Conservation (phyloP, 2,329 filamentous ascomycete genomes). For the Ceratocystis cubensis region DNA sequence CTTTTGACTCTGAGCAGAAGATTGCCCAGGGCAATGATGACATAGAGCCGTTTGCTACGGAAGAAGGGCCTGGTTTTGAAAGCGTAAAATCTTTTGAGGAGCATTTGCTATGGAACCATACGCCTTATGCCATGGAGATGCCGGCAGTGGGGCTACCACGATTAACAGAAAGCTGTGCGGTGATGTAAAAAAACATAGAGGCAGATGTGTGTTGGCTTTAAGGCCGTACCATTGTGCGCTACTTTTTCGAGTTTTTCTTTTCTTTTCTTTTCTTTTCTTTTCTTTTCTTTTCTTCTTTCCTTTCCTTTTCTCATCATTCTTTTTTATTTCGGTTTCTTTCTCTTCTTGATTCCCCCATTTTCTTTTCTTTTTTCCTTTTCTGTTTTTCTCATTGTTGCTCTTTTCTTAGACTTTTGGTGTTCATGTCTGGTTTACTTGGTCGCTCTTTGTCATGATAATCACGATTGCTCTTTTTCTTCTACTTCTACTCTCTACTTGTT, state of each 20-base stretch:
- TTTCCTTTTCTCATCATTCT: background rate
- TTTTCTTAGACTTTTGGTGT: slow-evolving; percentile 12
- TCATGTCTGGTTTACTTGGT: slow-evolving; percentile 7
- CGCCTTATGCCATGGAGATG: slow-evolving; percentile 23
- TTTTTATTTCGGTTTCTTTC: slow-evolving; percentile 11
- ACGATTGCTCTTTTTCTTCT: slow-evolving; percentile 5
- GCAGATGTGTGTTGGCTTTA: no score
- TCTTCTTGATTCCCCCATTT: slow-evolving; percentile 3
- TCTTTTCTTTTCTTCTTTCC: slow-evolving; percentile 2
- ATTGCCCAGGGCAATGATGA: slow-evolving; percentile 34
- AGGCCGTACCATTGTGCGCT: background rate
- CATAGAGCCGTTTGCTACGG: slow-evolving; percentile 39
- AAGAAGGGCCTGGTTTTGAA: slow-evolving; percentile 38
- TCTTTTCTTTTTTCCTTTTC: background rate
- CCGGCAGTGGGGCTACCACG: slow-evolving; percentile 30
- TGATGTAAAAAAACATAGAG: slow-evolving; percentile 32
- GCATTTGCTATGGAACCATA: slow-evolving; percentile 47
- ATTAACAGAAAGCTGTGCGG: slow-evolving; percentile 31
- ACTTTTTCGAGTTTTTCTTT: slow-evolving; percentile 9
- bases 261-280: slow-evolving; percentile 1
- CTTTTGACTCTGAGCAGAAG: slow-evolving; percentile 33
- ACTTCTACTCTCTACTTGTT: background rate
- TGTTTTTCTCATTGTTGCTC: background rate
- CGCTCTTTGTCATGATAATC: slow-evolving; percentile 7
- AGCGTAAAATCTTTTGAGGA: slow-evolving; percentile 38